Evolutionary conservation across 306 rosid species (phyloP).

Genomic region (Begonia fuchsioides): DNA sequence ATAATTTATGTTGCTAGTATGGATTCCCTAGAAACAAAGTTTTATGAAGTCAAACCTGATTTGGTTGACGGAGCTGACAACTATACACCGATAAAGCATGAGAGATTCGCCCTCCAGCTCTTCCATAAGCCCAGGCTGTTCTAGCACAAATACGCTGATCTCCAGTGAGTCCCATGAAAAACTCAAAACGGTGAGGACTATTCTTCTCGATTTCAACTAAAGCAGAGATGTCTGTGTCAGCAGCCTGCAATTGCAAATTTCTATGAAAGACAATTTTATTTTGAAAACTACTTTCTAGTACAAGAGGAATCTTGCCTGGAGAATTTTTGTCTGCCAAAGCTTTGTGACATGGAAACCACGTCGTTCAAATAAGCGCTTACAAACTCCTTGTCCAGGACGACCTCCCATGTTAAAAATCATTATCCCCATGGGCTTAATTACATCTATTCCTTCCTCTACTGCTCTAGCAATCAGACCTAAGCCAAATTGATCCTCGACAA

Average conservation of each 20-base stretch:
- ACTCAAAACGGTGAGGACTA: slow-evolving; percentile 97
- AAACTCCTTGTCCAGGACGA: slow-evolving; percentile 96
- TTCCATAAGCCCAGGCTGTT: slow-evolving; percentile 93
- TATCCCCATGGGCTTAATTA: slow-evolving; percentile 79
- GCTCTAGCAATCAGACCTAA: slow-evolving; percentile 95
- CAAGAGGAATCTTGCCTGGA: slow-evolving; percentile 51
- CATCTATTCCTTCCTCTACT: slow-evolving; percentile 91
- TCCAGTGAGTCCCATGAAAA: slow-evolving; percentile 96
- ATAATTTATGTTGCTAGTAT: neutral
- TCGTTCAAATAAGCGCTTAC: slow-evolving; percentile 84
- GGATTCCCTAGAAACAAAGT: slow-evolving; percentile 4
- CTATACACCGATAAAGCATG: slow-evolving; percentile 96
- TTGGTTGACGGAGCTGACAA: slow-evolving; percentile 93
- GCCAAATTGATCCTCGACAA: slow-evolving; percentile 98
- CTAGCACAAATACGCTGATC: slow-evolving; percentile 97
- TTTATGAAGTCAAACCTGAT: slow-evolving; percentile 44
- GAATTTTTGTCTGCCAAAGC: slow-evolving; percentile 97
- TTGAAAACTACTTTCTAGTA: slow-evolving; percentile 9
- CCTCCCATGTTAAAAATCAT: slow-evolving; percentile 98
- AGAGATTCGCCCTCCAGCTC: slow-evolving; percentile 78
- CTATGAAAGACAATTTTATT: slow-evolving; percentile 14
- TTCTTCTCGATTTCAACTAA: slow-evolving; percentile 96
- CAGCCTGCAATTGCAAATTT: slow-evolving; percentile 44
- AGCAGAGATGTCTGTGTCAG: slow-evolving; percentile 90
- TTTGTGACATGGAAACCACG: slow-evolving; percentile 71